Base-by-base conservation (phyloP, 1,139 yeast species). In the Blastobotrys serpentis region DNA sequence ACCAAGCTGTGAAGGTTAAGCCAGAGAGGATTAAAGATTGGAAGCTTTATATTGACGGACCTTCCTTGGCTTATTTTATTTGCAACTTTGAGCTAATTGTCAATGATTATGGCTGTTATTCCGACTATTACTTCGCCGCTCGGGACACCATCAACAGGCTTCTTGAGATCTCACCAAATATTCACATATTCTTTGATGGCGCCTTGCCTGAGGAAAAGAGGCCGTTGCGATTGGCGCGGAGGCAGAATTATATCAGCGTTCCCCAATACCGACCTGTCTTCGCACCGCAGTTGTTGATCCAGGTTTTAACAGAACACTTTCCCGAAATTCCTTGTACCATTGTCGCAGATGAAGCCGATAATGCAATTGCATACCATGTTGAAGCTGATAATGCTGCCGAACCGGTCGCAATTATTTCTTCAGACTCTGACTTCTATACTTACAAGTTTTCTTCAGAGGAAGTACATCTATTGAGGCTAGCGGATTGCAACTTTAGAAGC, bases 351-450 rank as follows among this genome's bases (percentile, higher is more conserved):
- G 56, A 53, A 36, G 56, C 56, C 2, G 56, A 53, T 44, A 47
- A 46, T 29, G 56, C 56, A 5, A 42, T 53, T 22, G 56, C 51
- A 2, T 46, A 39, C 11, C 43, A 13, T 16, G 23, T 36, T 10
- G 33, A 32, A 14, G 11, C n/a, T 21, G 36, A 33, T 3, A 13
- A 14, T 11, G n/a, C 37, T 14, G 32, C 19, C n/a, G 5, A n/a
- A 2, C 13, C 43, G n/a, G 8, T 21, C 13, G 39, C 33, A 11
- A 47, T 53, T 3, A 14, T 53, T 7, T 51, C 49, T 16, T 43
- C 33, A 23, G 56, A 53, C 42, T 53, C 56, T n/a, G 56, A 53
- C 33, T 53, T 52, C 32, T 53, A 43, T 37, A 49, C 56, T 2
- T 50, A 47, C 42, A 19, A 22, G 19, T 49, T 49, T 34, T 19